A percentile compares a stretch with the other conserved stretches of the same genome.
Conservation (phyloP, 116 monocot genomes). For the Posidonia oceanica region DNA sequence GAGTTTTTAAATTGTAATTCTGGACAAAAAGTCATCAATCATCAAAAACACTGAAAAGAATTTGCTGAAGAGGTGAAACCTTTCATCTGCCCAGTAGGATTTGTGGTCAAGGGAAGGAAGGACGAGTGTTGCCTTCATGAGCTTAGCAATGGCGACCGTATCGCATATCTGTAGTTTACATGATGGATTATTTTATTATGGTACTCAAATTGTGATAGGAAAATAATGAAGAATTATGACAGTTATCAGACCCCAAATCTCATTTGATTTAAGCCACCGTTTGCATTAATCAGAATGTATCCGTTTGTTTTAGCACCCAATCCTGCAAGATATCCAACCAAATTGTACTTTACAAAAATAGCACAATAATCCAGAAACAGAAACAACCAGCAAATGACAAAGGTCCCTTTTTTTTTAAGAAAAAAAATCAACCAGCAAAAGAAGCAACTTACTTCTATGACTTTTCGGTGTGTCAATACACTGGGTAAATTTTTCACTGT, state of each 20-base stretch:
- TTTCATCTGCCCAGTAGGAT: slow-evolving; percentile 78
- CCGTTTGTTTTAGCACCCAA: slow-evolving; percentile 19
- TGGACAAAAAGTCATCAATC: background rate
- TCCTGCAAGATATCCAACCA: background rate
- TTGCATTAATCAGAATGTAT: slow-evolving; percentile 54
- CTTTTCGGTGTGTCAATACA: slow-evolving; percentile 31
- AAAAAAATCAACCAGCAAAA: background rate
- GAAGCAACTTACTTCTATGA: slow-evolving; percentile 12
- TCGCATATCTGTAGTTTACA: slow-evolving; percentile 55
- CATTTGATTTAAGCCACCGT: slow-evolving; percentile 85
- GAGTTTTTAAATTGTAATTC: background rate
- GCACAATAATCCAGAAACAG: background rate
- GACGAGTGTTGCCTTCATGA: slow-evolving; percentile 77
- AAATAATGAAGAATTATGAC: background rate
- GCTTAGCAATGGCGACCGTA: slow-evolving; percentile 68
- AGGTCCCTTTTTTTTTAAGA: too few species aligned
- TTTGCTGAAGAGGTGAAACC: slow-evolving; percentile 16
- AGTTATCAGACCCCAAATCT: slow-evolving; percentile 35
- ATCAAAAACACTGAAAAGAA: background rate
- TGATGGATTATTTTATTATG: background rate
- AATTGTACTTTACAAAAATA: background rate
- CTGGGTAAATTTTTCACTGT: slow-evolving; percentile 14
- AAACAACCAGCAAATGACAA: too few species aligned
- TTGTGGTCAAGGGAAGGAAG: slow-evolving; percentile 61
- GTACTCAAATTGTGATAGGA: background rate